phyloP scores from a whole-genome alignment of 345 rosid species.

The Eucalyptus dawsonii region DNA sequence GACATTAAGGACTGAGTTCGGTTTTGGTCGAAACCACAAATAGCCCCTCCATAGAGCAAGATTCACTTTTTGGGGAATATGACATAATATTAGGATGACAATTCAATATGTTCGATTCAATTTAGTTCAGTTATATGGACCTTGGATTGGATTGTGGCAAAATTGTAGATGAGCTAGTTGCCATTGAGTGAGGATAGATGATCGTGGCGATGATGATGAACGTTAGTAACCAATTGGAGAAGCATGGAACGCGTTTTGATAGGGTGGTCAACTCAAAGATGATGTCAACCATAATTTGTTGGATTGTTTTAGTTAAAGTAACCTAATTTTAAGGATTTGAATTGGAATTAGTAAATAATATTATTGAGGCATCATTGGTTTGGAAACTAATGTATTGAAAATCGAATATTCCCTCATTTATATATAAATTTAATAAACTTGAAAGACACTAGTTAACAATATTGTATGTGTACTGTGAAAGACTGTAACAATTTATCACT shows the following conservation, averaged over 20 bases:
- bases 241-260: not conserved
- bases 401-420: not conserved
- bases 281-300: not conserved
- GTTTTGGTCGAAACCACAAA: not conserved
- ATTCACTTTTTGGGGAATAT: too few relatives aligned
- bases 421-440: not conserved
- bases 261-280: not conserved
- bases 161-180: not conserved
- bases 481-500: not conserved
- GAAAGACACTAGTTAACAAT: not conserved
- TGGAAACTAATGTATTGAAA: not conserved
- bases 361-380: not conserved
- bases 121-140: not conserved
- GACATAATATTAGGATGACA: not conserved
- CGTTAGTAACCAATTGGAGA: not conserved
- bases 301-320: not conserved
- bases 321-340: not conserved
- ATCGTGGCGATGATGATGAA: not conserved
- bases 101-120: not conserved
- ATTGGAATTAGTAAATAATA: not conserved
- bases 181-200: not conserved
- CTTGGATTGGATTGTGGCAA: not conserved
- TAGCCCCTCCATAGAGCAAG: not conserved
- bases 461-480: not conserved
- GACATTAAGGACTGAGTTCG: not conserved